These are phyloP conservation scores for Stagonosporopsis tanaceti DNA, from an alignment of 2,329 filamentous ascomycete genomes.

Conservation along the genomic window DNA sequence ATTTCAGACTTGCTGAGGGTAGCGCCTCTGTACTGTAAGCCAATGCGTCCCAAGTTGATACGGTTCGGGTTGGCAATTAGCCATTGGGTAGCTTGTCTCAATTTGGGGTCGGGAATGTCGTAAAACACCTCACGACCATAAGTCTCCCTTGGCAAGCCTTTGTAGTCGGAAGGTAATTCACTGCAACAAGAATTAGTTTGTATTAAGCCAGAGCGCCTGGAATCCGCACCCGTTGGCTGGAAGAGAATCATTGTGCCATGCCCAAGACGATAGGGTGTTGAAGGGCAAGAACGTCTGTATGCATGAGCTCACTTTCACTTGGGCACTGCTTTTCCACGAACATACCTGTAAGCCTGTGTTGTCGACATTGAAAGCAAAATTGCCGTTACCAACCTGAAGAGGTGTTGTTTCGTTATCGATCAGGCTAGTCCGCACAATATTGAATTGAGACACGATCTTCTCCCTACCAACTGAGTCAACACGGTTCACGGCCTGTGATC, in stretches of 20 bases:
- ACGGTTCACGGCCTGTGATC: not conserved
- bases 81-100: constrained; percentile 58
- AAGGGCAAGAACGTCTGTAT: constrained; percentile 49
- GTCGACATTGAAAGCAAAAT: constrained; percentile 57
- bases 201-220: not conserved
- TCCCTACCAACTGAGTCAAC: constrained; percentile 2
- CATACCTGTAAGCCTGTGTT: constrained; percentile 54
- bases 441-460: constrained; percentile 31
- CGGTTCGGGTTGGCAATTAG: constrained; percentile 62
- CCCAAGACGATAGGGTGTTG: constrained; percentile 53
- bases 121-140: constrained; percentile 54
- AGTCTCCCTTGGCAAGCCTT: constrained; percentile 52
- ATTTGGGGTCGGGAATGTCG: constrained; percentile 50
- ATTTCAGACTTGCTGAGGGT: constrained; percentile 27
- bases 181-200: constrained; percentile 10
- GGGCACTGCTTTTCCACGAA: not conserved
- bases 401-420: constrained; percentile 57
- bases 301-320: not conserved
- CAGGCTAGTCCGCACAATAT: constrained; percentile 27
- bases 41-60: constrained; percentile 58
- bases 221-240: constrained; percentile 47
- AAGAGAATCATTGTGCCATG: constrained; percentile 55
- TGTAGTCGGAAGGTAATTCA: constrained; percentile 33
- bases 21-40: constrained; percentile 53
- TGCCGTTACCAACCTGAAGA: constrained; percentile 58